Conservation (phyloP, 306 rosid genomes). For the Morella rubra region DNA sequence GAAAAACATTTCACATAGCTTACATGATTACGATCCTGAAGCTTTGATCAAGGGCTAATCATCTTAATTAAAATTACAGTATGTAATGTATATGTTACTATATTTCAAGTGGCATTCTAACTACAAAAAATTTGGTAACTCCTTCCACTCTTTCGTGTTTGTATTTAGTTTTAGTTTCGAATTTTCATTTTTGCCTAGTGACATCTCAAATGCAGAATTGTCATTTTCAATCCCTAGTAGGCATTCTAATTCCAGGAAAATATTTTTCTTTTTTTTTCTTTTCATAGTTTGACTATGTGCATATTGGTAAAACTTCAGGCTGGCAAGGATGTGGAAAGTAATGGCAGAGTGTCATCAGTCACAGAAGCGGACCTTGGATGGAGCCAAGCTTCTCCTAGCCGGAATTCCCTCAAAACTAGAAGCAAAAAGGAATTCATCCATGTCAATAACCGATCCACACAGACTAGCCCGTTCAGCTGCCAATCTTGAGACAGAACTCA, state of each 20-base stretch:
- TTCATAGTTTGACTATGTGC: background rate
- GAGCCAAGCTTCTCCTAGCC: constrained; percentile 76
- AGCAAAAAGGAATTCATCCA: constrained; percentile 44
- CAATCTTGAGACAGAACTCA: constrained; percentile 74
- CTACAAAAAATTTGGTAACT: background rate
- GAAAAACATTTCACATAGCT: background rate
- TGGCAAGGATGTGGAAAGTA: constrained; percentile 93
- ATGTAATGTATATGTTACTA: background rate
- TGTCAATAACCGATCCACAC: constrained; percentile 50
- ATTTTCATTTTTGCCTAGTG: background rate
- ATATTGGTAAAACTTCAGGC: constrained; percentile 41
- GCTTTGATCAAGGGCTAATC: background rate
- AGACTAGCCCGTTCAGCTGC: constrained; percentile 60
- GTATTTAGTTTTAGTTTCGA: no score
- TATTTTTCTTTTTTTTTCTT: background rate
- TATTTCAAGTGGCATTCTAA: background rate
- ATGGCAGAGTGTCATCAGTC: constrained; percentile 84
- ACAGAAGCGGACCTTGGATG: constrained; percentile 71
- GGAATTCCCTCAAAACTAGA: constrained; percentile 61
- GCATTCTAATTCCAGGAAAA: background rate
- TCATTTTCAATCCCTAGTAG: background rate
- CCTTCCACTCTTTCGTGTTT: background rate
- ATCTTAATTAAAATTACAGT: background rate
- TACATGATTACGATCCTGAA: background rate
- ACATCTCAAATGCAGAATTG: background rate